Conservation (phyloP, 805 yeast species). For the Spathaspora boniae region DNA sequence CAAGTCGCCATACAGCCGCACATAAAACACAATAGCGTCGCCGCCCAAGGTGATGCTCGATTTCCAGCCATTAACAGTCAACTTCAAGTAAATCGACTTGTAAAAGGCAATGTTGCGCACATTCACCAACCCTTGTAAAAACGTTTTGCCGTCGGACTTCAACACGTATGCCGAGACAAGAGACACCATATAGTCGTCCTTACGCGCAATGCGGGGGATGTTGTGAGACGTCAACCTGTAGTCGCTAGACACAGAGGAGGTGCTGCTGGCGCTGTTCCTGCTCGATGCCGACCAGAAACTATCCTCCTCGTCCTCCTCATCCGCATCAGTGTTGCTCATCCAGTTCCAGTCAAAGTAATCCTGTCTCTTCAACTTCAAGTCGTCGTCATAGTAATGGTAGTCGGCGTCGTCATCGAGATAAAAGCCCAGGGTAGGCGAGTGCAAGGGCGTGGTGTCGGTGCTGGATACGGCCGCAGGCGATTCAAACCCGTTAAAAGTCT, state of each 20-base stretch:
- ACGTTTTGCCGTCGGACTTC: constrained; percentile 9
- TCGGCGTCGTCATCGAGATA: constrained; percentile 10
- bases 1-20: constrained; percentile 19
- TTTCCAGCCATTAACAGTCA: constrained; percentile 49
- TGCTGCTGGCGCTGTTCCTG: not conserved
- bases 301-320: constrained; percentile 19
- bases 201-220: constrained; percentile 7
- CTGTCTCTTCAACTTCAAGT: constrained; percentile 13
- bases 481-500: constrained; percentile 58
- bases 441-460: constrained; percentile 48
- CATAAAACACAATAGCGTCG: constrained; percentile 12
- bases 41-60: constrained; percentile 27
- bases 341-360: constrained; percentile 27
- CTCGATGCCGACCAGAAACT: constrained; percentile 14
- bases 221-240: constrained; percentile 9
- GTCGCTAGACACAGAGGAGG: constrained; percentile 1
- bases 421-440: constrained; percentile 22
- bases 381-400: constrained; percentile 10
- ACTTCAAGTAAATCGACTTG: constrained; percentile 37
- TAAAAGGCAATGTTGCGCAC: constrained; percentile 36
- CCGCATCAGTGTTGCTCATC: constrained; percentile 19
- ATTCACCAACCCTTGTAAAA: constrained; percentile 22
- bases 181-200: constrained; percentile 2
- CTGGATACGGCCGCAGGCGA: constrained; percentile 62
- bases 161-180: constrained; percentile 9